phyloP scores from a whole-genome alignment of 2,329 filamentous ascomycete genomes.

The Drechslerella coelobrocha region DNA sequence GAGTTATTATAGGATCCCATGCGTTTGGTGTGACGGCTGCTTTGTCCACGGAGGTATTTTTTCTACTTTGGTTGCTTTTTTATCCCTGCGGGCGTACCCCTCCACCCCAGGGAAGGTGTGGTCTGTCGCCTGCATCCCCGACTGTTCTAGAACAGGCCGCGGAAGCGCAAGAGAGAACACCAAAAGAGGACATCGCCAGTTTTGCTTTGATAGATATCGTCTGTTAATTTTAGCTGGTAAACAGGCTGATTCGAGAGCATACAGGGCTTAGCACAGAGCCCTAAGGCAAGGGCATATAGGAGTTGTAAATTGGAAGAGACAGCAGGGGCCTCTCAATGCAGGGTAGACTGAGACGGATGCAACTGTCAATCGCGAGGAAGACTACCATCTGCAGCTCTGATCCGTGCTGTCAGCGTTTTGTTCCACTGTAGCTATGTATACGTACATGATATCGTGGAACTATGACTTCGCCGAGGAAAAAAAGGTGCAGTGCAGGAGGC shows the following conservation, averaged over 20 bases:
- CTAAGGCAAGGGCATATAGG: slow-evolving; percentile 9
- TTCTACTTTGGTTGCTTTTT: slow-evolving; percentile 11
- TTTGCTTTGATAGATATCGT: slow-evolving; percentile 8
- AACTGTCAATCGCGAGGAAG: slow-evolving; percentile 27
- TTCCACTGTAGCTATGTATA: neutral
- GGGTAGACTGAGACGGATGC: slow-evolving; percentile 26
- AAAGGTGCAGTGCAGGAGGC: neutral
- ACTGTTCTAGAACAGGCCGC: slow-evolving; percentile 47
- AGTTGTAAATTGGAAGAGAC: slow-evolving; percentile 12
- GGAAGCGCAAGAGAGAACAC: slow-evolving; percentile 10
- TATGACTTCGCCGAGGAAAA: neutral
- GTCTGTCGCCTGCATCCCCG: slow-evolving; percentile 26
- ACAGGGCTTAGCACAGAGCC: slow-evolving; percentile 30
- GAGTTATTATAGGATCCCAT: slow-evolving; percentile 51
- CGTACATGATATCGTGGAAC: neutral
- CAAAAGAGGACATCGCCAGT: slow-evolving; percentile 28
- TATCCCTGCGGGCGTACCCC: neutral
- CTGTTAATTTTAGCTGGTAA: slow-evolving; percentile 11
- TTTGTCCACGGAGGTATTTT: slow-evolving; percentile 35
- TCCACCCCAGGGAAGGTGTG: slow-evolving; percentile 1
- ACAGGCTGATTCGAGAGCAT: slow-evolving; percentile 30
- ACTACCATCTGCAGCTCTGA: neutral
- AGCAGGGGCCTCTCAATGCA: slow-evolving; percentile 18
- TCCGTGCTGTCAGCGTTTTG: neutral
- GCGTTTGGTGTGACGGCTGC: slow-evolving; percentile 21